Percentiles rank a stretch among this genome's conserved stretches.
These are phyloP conservation scores for Silybum marianum DNA, from an alignment of 129 eudicot species.

Conservation along the genomic window DNA sequence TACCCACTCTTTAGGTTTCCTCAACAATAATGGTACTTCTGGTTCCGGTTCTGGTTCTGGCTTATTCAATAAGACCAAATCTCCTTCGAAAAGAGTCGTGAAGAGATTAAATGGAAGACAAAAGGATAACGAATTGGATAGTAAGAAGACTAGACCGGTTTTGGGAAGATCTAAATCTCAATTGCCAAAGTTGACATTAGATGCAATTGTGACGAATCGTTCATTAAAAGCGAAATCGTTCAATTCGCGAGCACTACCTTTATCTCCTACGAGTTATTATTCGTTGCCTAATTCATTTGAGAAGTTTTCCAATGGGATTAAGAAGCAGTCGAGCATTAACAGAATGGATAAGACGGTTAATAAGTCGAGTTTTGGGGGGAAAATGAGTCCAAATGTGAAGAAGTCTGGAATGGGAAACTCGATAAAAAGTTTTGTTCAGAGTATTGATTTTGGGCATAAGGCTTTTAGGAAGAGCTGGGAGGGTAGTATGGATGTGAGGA, in stretches of 20 bases:
- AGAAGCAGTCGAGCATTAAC: constrained; percentile 57
- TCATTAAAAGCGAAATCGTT: constrained; percentile 41
- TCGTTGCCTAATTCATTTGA: constrained; percentile 78
- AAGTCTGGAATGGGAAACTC: constrained; percentile 43
- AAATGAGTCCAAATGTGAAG: constrained; percentile 47
- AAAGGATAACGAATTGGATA: constrained; percentile 40
- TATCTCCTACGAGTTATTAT: constrained; percentile 65
- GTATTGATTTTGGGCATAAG: constrained; percentile 70
- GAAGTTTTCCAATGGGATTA: constrained; percentile 73
- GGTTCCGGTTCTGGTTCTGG: constrained; percentile 23
- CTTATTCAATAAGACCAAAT: constrained; percentile 35
- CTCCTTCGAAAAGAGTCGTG: background rate
- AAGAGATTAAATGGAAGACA: constrained; percentile 24
- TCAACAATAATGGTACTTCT: constrained; percentile 42
- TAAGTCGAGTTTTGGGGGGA: constrained; percentile 40
- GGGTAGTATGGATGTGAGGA: constrained; percentile 66
- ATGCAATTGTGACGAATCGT: constrained; percentile 49
- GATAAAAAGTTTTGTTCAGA: constrained; percentile 52
- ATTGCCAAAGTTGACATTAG: constrained; percentile 40
- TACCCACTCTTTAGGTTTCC: constrained; percentile 70
- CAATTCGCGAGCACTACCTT: constrained; percentile 49
- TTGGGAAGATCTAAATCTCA: constrained; percentile 68
- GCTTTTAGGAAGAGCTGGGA: constrained; percentile 88
- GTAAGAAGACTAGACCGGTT: constrained; percentile 28
- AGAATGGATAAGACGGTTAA: constrained; percentile 52